phyloP scores from a whole-genome alignment of 495 filamentous ascomycete species.

The Neurospora tetraspora region DNA sequence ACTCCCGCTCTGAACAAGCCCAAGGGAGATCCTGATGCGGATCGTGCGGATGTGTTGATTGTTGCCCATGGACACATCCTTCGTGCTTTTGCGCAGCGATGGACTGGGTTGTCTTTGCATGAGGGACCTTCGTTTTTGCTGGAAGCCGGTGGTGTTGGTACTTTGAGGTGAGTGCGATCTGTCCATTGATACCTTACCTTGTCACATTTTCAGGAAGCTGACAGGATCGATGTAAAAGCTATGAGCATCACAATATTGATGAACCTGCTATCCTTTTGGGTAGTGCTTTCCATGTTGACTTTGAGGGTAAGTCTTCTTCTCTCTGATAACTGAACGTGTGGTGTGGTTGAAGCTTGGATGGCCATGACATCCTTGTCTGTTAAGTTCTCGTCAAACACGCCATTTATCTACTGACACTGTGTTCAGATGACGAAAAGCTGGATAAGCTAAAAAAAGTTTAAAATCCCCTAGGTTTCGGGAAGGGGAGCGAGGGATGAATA shows the following conservation, averaged over 20 bases:
- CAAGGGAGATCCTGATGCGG: constrained; percentile 24
- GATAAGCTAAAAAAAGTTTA: neutral
- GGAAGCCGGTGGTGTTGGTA: constrained; percentile 78
- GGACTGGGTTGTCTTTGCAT: constrained; percentile 60
- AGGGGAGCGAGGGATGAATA: neutral
- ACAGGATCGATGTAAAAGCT: constrained; percentile 27
- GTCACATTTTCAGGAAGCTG: constrained; percentile 4
- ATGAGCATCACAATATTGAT: constrained; percentile 54
- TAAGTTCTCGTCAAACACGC: neutral
- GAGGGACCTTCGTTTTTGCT: constrained; percentile 59
- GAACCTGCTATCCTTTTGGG: constrained; percentile 64
- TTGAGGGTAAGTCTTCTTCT: constrained; percentile 11
- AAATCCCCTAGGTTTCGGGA: neutral
- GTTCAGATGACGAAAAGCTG: neutral
- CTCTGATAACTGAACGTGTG: neutral
- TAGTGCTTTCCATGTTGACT: constrained; percentile 53
- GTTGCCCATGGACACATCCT: constrained; percentile 82
- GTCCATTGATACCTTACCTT: neutral
- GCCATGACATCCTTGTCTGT: neutral
- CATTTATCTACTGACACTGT: neutral
- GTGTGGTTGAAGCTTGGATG: neutral
- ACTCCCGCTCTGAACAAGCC: constrained; percentile 38
- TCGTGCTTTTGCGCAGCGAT: constrained; percentile 83
- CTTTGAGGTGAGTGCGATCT: constrained; percentile 46
- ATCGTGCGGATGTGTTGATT: constrained; percentile 45